Base-by-base conservation (phyloP, 306 rosid genomes). In the Sicyos edulis region DNA sequence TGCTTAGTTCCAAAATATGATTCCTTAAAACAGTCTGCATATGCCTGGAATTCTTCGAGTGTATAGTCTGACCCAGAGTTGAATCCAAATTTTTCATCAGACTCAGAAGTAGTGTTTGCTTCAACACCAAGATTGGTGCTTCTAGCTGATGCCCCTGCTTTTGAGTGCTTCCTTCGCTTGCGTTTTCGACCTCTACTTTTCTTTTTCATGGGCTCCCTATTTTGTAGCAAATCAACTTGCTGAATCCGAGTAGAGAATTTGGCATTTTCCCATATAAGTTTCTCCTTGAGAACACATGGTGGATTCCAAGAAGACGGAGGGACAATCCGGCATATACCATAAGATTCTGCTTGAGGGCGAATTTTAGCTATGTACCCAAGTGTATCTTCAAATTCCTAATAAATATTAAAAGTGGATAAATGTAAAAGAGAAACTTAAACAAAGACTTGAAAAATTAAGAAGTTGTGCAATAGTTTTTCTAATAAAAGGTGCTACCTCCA, bases 301-400 rank as follows among this genome's bases (percentile, higher is more conserved):
- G 99, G 97, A 59, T 45, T 75, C 99, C 99, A 93, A 34, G 83
- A 82, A 77, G 87, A 44, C 12, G 99, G 99, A 60, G 99, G 99
- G 76, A 93, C 97, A 80, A 93, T 89, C 85, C 96, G 85, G 78
- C 99, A 93, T 85, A 93, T 93, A 67, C 97, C 99, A 83, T 83
- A 77, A 10, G 86, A 75, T 77, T 91, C 95, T 58, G 99, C 99
- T 80, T 59, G 54, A 24, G 87, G 85, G 8, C 96, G 87, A 58
- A 93, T 88, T 82, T 83, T 91, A 61, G 92, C 96, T 67, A 93
- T 89, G 85, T 91, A 93, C 72, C 85, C 84, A 37, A 93, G 82
- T 54, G 99, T 86, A 73, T 91, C 92, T 74, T 86, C 89, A 78
- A 93, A 93, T 65, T 93, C 99, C 99, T 93, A 74, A 63, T 47